Evolutionary conservation across 2,329 filamentous ascomycete species (phyloP).

Genomic region (Davidsoniella neocaledoniae): DNA sequence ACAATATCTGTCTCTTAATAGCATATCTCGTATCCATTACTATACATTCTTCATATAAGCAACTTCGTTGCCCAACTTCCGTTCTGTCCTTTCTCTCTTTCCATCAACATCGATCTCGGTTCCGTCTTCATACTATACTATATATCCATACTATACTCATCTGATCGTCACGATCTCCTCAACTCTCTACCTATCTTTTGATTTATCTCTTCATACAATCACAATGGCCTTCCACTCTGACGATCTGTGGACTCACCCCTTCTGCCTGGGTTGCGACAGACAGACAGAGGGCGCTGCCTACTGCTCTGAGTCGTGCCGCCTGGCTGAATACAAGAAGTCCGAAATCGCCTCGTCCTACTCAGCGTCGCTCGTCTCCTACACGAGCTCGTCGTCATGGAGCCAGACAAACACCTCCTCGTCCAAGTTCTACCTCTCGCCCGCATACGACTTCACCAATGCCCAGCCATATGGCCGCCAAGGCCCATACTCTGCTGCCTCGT

Average conservation of each 20-base stretch:
- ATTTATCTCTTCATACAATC: slow-evolving; percentile 14
- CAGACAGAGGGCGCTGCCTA: slow-evolving; percentile 61
- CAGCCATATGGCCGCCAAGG: slow-evolving; percentile 39
- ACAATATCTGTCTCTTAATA: too few species aligned
- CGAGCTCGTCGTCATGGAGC: slow-evolving; percentile 6
- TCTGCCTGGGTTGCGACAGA: slow-evolving; percentile 86
- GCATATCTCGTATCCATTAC: too few species aligned
- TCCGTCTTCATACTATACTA: background rate
- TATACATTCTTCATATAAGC: too few species aligned
- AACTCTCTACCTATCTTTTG: background rate
- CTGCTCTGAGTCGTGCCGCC: slow-evolving; percentile 81
- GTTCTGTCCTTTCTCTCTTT: background rate
- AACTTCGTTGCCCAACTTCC: too few species aligned
- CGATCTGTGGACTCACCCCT: slow-evolving; percentile 69
- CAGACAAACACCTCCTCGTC: slow-evolving; percentile 14
- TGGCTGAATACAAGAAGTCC: slow-evolving; percentile 65
- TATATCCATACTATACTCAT: slow-evolving; percentile 1
- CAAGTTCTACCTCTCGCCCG: slow-evolving; percentile 53
- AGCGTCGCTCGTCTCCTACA: slow-evolving; percentile 16
- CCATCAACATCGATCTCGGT: background rate
- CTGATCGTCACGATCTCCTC: background rate
- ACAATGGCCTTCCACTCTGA: slow-evolving; percentile 29
- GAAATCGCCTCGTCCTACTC: slow-evolving; percentile 14
- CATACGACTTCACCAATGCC: slow-evolving; percentile 56
- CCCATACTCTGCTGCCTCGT: slow-evolving; percentile 20